Evolutionary conservation across 73 alveolate genomes (phyloP).

Genomic region (Paramecium sexaurelia): DNA sequence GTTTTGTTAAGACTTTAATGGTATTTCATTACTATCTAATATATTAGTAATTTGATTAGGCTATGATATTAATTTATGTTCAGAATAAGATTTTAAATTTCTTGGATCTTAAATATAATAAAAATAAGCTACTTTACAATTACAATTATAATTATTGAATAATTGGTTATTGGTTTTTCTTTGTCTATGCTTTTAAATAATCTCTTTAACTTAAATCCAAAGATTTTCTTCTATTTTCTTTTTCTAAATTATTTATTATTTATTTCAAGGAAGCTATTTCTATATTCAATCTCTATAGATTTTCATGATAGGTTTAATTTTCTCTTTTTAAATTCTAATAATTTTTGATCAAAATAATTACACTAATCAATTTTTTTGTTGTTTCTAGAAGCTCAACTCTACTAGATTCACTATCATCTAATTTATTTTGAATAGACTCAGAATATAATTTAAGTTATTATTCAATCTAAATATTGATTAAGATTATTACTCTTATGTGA

Average conservation of each 20-base stretch:
- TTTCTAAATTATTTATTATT: neutral
- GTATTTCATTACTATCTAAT: neutral
- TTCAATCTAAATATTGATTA: neutral
- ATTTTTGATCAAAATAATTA: neutral
- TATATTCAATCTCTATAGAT: neutral
- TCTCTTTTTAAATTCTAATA: constrained; percentile 35
- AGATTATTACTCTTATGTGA: constrained; percentile 12
- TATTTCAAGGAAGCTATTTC: neutral
- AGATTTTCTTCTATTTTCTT: neutral
- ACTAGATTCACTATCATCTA: constrained; percentile 14
- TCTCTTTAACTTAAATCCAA: neutral
- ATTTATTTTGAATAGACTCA: constrained; percentile 3
- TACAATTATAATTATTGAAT: neutral
- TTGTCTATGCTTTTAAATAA: neutral
- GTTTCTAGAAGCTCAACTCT: constrained; percentile 28
- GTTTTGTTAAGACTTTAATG: neutral
- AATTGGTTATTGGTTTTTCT: neutral
- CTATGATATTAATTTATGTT: neutral
- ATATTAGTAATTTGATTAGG: neutral
- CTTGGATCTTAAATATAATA: neutral
- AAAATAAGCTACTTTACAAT: neutral
- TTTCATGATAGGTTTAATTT: constrained; percentile 16
- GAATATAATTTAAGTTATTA: constrained; percentile 41
- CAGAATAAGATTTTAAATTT: constrained; percentile 21
- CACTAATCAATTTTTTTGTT: neutral